Conservation (phyloP, 2,329 filamentous ascomycete species). For the Chaetomium sp. region DNA sequence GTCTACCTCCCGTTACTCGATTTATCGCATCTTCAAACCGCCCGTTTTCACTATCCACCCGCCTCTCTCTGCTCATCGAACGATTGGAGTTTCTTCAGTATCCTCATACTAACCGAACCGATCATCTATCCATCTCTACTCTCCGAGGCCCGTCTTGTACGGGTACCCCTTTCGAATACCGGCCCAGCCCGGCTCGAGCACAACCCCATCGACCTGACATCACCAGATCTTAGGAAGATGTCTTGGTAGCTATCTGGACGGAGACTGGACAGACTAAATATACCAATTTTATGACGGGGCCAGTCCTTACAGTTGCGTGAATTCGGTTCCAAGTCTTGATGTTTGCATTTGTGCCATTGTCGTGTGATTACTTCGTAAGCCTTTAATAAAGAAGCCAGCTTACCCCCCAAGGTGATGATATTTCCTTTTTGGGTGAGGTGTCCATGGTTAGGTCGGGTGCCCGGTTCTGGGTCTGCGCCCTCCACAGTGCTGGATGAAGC, state of each 20-base stretch:
- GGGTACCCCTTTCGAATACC: slow-evolving; percentile 1
- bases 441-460: neutral
- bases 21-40: slow-evolving; percentile 8
- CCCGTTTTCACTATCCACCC: slow-evolving; percentile 9
- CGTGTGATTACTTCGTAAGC: neutral
- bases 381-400: neutral
- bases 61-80: slow-evolving; percentile 10
- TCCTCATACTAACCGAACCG: slow-evolving; percentile 10
- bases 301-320: neutral
- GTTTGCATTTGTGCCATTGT: neutral
- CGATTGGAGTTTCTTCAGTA: slow-evolving; percentile 4
- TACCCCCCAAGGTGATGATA: neutral
- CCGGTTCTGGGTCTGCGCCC: neutral
- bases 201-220: slow-evolving; percentile 8
- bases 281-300: slow-evolving; percentile 18
- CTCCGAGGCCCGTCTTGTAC: neutral
- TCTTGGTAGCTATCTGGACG: slow-evolving; percentile 17
- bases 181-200: neutral
- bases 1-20: slow-evolving; percentile 7
- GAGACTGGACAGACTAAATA: slow-evolving; percentile 19
- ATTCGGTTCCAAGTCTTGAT: neutral
- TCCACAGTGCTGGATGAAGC: neutral
- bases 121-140: slow-evolving; percentile 7
- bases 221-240: slow-evolving; percentile 18
- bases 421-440: slow-evolving; percentile 1